A percentile compares a stretch with the other conserved stretches of the same genome.
Conservation (phyloP, 2,329 filamentous ascomycete species). For the Sclerotinia nivalis region DNA sequence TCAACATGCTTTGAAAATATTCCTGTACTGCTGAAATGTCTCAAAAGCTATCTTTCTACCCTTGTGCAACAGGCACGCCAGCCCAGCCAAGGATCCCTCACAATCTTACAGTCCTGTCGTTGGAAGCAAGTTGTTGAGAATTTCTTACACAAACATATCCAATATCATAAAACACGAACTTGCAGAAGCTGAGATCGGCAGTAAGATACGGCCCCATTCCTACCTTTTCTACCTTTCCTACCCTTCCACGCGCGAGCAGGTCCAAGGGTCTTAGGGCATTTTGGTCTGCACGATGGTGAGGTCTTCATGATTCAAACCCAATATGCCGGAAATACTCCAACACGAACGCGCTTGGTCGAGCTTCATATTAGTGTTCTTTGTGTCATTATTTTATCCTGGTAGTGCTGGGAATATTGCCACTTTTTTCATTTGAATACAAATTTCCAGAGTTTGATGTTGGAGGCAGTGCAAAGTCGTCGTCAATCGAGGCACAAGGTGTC, state of each 20-base stretch:
- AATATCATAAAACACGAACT: constrained; percentile 12
- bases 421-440: not conserved
- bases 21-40: too few species aligned
- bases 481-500: constrained; percentile 21
- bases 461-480: constrained; percentile 21
- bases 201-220: constrained; percentile 9
- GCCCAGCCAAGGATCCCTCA: constrained; percentile 5
- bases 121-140: constrained; percentile 10
- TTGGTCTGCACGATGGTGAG: constrained; percentile 3
- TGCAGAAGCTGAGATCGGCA: constrained; percentile 15
- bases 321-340: constrained; percentile 9
- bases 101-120: not conserved
- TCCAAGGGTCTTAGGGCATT: not conserved
- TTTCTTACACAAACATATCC: not conserved
- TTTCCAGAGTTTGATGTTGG: constrained; percentile 3
- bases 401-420: not conserved
- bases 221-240: constrained; percentile 5
- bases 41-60: constrained; percentile 1
- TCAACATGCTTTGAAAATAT: not conserved
- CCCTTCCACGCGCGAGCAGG: not conserved
- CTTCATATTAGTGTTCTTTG: not conserved
- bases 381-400: not conserved
- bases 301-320: constrained; percentile 1
- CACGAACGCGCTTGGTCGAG: not conserved
- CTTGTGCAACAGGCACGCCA: constrained; percentile 4